phyloP scores from a whole-genome alignment of 169 alveolate genomes.

The Eimeria necatrix region DNA sequence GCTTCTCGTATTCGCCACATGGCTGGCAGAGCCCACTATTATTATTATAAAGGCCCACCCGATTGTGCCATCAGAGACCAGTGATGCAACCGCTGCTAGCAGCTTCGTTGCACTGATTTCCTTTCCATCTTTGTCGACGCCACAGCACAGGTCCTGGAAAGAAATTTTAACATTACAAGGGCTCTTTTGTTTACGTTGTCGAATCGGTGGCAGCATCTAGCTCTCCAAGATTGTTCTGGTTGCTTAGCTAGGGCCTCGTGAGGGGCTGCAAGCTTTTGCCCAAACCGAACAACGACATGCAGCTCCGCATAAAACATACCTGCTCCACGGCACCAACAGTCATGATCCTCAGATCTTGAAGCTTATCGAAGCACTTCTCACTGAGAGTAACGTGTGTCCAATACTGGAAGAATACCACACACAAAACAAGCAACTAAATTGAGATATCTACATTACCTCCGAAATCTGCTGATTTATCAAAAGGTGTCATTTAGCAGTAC shows the following conservation, averaged over 20 bases:
- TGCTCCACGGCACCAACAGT: slow-evolving; percentile 80
- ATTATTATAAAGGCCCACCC: background rate
- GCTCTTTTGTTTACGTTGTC: too few species aligned
- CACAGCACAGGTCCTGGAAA: slow-evolving; percentile 70
- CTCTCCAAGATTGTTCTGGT: too few species aligned
- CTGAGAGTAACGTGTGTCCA: slow-evolving; percentile 80
- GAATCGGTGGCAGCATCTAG: too few species aligned
- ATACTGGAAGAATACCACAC: slow-evolving; percentile 35
- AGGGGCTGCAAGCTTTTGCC: too few species aligned
- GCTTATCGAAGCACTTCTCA: slow-evolving; percentile 77
- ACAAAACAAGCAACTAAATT: background rate
- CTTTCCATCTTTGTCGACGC: slow-evolving; percentile 81
- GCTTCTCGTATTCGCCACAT: background rate
- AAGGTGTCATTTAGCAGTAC: slow-evolving; percentile 9
- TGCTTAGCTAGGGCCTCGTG: too few species aligned
- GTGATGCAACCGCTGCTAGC: slow-evolving; percentile 58
- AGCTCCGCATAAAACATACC: slow-evolving; percentile 4
- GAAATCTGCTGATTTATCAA: background rate
- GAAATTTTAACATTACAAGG: background rate
- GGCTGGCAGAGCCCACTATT: background rate
- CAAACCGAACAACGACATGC: too few species aligned
- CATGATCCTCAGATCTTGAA: slow-evolving; percentile 74
- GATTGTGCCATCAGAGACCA: slow-evolving; percentile 56
- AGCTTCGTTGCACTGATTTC: slow-evolving; percentile 72
- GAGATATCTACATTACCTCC: background rate